Percentiles rank a stretch among this genome's conserved stretches.
These are phyloP conservation scores for Coemansia sp. DNA, from an alignment of 192 early-diverging fungal species.

Conservation along the genomic window DNA sequence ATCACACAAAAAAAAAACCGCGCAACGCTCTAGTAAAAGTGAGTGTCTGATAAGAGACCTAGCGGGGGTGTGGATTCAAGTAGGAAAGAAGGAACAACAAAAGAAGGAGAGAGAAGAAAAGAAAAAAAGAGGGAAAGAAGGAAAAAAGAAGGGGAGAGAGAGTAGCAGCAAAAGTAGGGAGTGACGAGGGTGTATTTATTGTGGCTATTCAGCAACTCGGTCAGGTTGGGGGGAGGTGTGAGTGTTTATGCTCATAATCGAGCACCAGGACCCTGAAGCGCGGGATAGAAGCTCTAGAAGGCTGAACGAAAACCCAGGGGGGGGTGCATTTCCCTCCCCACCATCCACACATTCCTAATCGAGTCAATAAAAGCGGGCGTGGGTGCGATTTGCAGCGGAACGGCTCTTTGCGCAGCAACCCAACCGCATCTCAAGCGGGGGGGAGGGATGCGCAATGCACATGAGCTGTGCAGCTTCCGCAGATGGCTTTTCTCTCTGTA, in stretches of 20 bases:
- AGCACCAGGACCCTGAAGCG: slow-evolving; percentile 1
- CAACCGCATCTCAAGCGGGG: not conserved
- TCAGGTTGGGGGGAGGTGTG: not conserved
- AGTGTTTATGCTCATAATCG: slow-evolving; percentile 1
- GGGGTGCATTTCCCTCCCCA: not conserved
- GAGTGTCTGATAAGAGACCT: not conserved
- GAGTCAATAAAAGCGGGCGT: slow-evolving; percentile 9
- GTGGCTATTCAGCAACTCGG: slow-evolving; percentile 1
- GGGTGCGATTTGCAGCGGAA: slow-evolving; percentile 2
- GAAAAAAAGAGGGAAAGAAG: not conserved
- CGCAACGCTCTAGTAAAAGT: not conserved
- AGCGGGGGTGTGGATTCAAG: not conserved
- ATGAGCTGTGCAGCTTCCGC: slow-evolving; percentile 16
- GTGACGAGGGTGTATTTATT: not conserved
- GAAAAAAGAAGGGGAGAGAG: not conserved
- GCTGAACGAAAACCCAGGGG: not conserved
- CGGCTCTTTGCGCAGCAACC: slow-evolving; percentile 5
- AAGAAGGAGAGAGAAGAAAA: too few species aligned
- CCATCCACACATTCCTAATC: slow-evolving; percentile 2
- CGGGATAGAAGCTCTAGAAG: slow-evolving; percentile 3
- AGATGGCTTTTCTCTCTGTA: not conserved
- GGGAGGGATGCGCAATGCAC: slow-evolving; percentile 20
- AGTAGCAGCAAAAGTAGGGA: not conserved
- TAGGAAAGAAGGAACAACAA: too few species aligned
- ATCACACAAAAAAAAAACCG: not conserved